Base-by-base conservation (phyloP, 208 protist species). In the Acanthamoeba triangularis region DNA sequence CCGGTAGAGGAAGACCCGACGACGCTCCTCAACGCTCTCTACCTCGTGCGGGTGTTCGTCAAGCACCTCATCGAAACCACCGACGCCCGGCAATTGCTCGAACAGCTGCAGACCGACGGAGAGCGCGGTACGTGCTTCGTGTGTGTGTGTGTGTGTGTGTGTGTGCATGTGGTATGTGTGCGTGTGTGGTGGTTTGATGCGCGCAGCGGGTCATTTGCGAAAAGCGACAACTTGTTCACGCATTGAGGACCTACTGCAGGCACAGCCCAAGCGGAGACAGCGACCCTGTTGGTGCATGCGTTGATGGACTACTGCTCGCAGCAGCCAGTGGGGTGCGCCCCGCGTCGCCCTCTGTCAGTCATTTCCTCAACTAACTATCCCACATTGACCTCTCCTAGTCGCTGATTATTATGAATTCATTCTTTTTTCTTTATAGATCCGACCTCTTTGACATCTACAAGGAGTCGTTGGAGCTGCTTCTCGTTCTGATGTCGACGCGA, bases 21-120 rank as follows among this genome's bases (percentile, higher is more conserved):
- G n/a, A 88, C 80, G 33, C 80, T 88, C 18, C 87, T 69, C 63
- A 93, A 93, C 41, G 87, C 37, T 7, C 87, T 93, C 41, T 93
- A 56, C 47, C 63, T 93, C n/a, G 61, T 93, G 59, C 87, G 87
- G 7, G 35, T 74, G 11, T 93, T 93, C n/a, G 16, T 30, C 16
- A 93, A 93, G 87, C 41, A 76, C 35, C 65, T 93, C 63, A 76
- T 93, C 63, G 87, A 67, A 25, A 47, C 33, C 8, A 23, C 61
- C 35, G 63, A 67, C n/a, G n/a, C 61, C 30, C 25, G 25, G 49
- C 14, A 25, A 23, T 20, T 69, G 84, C 25, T 33, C 2, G 54
- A 69, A 16, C 56, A 63, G 7, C 84, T 72, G 18, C 84, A 91
- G 56, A 35, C 0, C 5, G 56, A 33, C 8, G 49, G 11, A 3